Percentiles rank a stretch among this genome's conserved stretches.
Conservation (phyloP, 164 flowering plant species). For the Umbellularia californica region DNA sequence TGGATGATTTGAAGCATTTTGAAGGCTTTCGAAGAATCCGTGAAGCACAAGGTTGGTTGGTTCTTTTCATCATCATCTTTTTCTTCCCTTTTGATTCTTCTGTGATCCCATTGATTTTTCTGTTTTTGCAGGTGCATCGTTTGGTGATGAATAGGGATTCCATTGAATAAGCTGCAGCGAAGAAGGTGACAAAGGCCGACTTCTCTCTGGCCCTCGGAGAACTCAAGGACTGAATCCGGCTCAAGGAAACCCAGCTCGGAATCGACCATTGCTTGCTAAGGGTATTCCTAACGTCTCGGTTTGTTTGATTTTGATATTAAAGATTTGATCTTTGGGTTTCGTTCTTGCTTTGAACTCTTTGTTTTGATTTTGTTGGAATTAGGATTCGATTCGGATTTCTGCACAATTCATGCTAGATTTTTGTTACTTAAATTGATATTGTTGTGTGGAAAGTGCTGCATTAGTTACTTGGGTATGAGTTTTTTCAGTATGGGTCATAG, state of each 20-base stretch:
- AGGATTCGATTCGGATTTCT: no score
- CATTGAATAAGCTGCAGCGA: conserved; percentile 15
- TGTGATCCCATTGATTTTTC: no score
- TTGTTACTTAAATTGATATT: not conserved
- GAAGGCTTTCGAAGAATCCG: no score
- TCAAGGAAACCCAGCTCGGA: conserved; percentile 73
- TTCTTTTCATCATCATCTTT: no score
- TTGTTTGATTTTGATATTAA: not conserved
- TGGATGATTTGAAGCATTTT: no score
- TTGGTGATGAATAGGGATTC: no score
- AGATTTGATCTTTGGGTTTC: not conserved
- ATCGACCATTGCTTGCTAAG: conserved; percentile 83
- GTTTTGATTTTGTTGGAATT: no score
- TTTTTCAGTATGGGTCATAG: not conserved
- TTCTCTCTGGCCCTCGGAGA: conserved; percentile 39
- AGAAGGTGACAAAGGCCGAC: conserved; percentile 66
- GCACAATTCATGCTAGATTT: no score
- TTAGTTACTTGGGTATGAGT: not conserved
- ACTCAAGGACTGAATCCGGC: conserved; percentile 35
- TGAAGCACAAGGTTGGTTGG: no score
- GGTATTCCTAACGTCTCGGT: conserved; percentile 28
- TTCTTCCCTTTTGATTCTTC: no score
- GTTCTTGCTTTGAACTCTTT: not conserved
- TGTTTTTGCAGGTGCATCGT: no score
- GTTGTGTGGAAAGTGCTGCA: not conserved